phyloP scores from a whole-genome alignment of 108 stramenopile species.

The Cyclostephanos invisitatus region DNA sequence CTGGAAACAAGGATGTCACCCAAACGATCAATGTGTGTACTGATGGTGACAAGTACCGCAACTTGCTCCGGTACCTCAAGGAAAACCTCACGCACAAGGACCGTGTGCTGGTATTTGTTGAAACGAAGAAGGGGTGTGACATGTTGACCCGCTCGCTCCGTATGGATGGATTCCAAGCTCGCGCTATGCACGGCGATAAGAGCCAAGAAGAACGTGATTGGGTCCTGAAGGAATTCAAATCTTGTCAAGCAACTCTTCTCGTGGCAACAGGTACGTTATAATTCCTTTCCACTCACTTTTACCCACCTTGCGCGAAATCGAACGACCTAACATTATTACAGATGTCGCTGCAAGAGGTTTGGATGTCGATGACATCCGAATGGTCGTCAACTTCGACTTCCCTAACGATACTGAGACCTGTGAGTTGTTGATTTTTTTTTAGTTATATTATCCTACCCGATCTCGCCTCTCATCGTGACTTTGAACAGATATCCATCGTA shows the following conservation, averaged over 20 bases:
- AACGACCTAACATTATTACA: constrained; percentile 21
- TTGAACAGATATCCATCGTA: constrained; percentile 90
- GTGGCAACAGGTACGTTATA: constrained; percentile 76
- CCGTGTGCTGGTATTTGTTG: constrained; percentile 95
- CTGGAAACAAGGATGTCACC: constrained; percentile 97
- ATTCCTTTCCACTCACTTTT: not conserved
- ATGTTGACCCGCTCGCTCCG: constrained; percentile 89
- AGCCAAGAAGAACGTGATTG: constrained; percentile 97
- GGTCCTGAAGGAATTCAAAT: constrained; percentile 94
- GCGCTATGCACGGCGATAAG: constrained; percentile 99
- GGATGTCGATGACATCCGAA: constrained; percentile 93
- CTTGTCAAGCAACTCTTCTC: constrained; percentile 80
- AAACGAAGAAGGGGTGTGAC: constrained; percentile 98
- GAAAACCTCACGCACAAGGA: constrained; percentile 81
- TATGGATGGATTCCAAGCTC: constrained; percentile 88
- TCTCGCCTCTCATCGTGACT: constrained; percentile 54
- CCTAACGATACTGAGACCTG: constrained; percentile 84
- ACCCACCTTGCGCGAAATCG: not conserved
- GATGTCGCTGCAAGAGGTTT: constrained; percentile 99
- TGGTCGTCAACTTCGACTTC: constrained; percentile 95
- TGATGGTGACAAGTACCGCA: constrained; percentile 93
- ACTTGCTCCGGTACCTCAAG: constrained; percentile 72
- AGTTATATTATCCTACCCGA: not conserved
- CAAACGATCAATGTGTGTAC: constrained; percentile 92
- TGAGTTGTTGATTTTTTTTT: constrained; percentile 1